phyloP scores from a whole-genome alignment of 2,329 filamentous ascomycete species.

The Colletotrichum sp. region DNA sequence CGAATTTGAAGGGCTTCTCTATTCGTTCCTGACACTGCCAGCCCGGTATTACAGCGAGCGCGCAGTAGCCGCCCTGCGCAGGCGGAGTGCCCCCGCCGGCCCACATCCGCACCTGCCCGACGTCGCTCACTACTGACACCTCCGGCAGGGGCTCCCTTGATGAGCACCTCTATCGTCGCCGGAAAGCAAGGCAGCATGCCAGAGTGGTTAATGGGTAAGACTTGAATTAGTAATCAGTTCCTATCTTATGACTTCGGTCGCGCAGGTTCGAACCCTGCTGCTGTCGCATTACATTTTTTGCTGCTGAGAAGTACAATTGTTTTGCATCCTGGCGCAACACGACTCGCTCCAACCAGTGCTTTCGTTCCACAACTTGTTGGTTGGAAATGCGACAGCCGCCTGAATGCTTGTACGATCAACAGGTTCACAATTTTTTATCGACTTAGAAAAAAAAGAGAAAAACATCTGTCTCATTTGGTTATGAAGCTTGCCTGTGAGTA shows the following conservation, averaged over 20 bases:
- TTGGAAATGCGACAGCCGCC: not conserved
- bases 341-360: not conserved
- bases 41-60: not conserved
- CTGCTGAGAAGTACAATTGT: not conserved
- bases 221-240: slow-evolving; percentile 2
- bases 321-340: not conserved
- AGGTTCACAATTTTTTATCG: not conserved
- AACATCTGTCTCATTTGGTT: not conserved
- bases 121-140: not conserved
- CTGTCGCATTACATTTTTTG: not conserved
- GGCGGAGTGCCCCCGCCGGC: not conserved
- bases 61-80: not conserved
- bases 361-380: not conserved
- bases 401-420: not conserved
- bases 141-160: not conserved
- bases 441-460: not conserved
- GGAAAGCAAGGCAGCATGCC: slow-evolving; percentile 8
- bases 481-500: not conserved
- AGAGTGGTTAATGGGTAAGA: slow-evolving; percentile 21
- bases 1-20: not conserved
- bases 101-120: not conserved
- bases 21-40: not conserved
- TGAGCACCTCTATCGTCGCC: accelerated
- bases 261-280: slow-evolving; percentile 23
- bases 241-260: slow-evolving; percentile 19